Conservation (phyloP, 1,284 basidiomycete species). For the Naganishia sp. region DNA sequence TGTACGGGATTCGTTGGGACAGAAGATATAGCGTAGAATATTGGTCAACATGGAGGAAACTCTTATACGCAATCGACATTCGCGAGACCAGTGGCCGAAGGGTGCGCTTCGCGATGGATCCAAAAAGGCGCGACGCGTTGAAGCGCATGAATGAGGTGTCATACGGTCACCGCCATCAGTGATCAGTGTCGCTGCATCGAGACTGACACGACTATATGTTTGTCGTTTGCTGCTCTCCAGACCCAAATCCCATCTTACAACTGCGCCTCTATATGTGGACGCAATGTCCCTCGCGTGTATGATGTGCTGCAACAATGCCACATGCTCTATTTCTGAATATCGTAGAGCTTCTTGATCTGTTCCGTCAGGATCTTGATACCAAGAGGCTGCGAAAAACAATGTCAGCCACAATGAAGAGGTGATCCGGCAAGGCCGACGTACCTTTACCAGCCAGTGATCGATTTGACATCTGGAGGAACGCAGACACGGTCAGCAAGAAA, state of each 20-base stretch:
- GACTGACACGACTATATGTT: no score
- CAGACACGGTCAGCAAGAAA: background rate
- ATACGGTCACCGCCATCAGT: background rate
- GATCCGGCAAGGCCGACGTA: background rate
- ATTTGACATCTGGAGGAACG: conserved; percentile 8
- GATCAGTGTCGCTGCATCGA: no score
- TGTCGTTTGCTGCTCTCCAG: no score
- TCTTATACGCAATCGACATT: conserved; percentile 23
- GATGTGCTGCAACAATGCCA: background rate
- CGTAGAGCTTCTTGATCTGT: conserved; percentile 18
- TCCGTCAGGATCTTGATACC: conserved; percentile 16
- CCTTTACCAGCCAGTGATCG: conserved; percentile 22
- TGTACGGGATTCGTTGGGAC: conserved; percentile 19
- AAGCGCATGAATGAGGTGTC: conserved; percentile 18
- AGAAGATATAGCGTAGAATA: conserved; percentile 1
- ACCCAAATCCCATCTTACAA: no score
- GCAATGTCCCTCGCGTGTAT: no score
- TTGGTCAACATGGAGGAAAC: conserved; percentile 12
- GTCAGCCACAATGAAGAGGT: background rate
- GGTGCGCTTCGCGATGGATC: conserved; percentile 1
- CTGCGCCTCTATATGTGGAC: no score
- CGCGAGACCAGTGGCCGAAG: background rate
- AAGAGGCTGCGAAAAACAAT: conserved; percentile 4
- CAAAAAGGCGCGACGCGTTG: conserved; percentile 6
- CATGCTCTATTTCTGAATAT: conserved; percentile 3